Base-by-base conservation (phyloP, 1,284 basidiomycete genomes). In the Malassezia sp. region DNA sequence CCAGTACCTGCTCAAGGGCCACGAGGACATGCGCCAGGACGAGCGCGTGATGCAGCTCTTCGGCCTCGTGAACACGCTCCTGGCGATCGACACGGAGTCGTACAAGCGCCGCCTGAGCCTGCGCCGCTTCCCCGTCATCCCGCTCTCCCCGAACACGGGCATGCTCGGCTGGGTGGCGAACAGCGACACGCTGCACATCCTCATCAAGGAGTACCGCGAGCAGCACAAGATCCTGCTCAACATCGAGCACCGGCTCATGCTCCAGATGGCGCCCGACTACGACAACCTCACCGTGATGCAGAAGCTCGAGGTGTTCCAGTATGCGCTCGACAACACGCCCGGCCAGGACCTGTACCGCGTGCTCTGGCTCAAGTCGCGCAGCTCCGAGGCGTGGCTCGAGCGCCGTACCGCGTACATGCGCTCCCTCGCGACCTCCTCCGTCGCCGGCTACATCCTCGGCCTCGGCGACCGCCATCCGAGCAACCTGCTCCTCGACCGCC, bases 1-100 rank as follows among this genome's bases (percentile, higher is more conserved):
- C 67, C 83, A 89, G 65, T 99, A 90, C 70, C 63, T 80, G 39
- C 77, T 99, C 52, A 99, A 99, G 77, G 91, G 89, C 79, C 91
- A 96, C 72, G 93, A 97, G 73, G 93, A 99, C 74, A 75, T 97
- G 56, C 87, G 93, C 42, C 93, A 97, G 73, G 93, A 99, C 71
- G 93, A 99, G 70, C 80, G 93, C 53, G 93, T 97, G 51, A 97
- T 97, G 93, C 93, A 99, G 71, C 77, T 97, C 10, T 97, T 97
- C 72, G 86, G 91, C 48, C 79, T 97, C 42, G 85, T 97, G 70
- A 97, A 99, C 72, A 95, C 87, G 1, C 75, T 97, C 0, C 79
- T 99, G 15, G 83, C 85, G 12, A 82, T 87, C 33, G 91, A 99
- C 67, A 84, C 88, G 18, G 82, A 87, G 67, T 88, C 85, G 68